These are phyloP conservation scores for Xenosphaeropsis pyriputrescens DNA, from an alignment of 2,329 filamentous ascomycete genomes.

Conservation along the genomic window DNA sequence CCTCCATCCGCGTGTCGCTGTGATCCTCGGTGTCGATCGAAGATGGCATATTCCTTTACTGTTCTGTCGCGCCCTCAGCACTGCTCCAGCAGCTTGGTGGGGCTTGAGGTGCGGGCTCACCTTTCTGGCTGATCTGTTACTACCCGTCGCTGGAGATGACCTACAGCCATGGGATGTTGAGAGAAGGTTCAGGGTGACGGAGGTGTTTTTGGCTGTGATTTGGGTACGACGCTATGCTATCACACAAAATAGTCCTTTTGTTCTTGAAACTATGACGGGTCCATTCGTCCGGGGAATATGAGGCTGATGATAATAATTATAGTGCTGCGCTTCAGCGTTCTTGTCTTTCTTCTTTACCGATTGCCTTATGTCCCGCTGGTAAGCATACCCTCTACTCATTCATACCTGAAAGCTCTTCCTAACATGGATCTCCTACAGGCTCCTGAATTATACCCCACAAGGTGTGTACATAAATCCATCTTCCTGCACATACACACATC, in stretches of 20 bases:
- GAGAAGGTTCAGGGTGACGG: conserved; percentile 41
- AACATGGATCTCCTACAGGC: conserved; percentile 30
- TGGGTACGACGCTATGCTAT: conserved; percentile 37
- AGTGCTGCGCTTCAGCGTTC: conserved; percentile 67
- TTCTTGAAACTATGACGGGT: too few relatives aligned
- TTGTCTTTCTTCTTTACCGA: conserved; percentile 74
- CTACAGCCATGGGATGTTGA: conserved; percentile 25
- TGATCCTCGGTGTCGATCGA: conserved; percentile 58
- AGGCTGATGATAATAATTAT: conserved; percentile 2
- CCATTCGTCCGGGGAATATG: too few relatives aligned
- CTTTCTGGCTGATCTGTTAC: conserved; percentile 48
- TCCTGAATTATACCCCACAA: conserved; percentile 70
- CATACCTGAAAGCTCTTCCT: not conserved
- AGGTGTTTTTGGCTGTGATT: conserved; percentile 57
- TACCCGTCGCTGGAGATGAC: conserved; percentile 22
- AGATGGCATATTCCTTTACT: conserved; percentile 63
- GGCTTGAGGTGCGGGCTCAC: conserved; percentile 54
- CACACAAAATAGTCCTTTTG: too few relatives aligned
- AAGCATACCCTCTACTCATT: conserved; percentile 11
- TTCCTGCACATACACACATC: not conserved
- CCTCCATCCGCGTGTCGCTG: conserved; percentile 64
- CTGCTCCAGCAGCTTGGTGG: conserved; percentile 58
- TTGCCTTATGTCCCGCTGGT: conserved; percentile 75
- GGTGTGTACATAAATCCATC: conserved; percentile 18
- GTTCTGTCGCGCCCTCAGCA: conserved; percentile 56